phyloP scores from a whole-genome alignment of 148 eudicot species.

The Fagopyrum homotropicum region DNA sequence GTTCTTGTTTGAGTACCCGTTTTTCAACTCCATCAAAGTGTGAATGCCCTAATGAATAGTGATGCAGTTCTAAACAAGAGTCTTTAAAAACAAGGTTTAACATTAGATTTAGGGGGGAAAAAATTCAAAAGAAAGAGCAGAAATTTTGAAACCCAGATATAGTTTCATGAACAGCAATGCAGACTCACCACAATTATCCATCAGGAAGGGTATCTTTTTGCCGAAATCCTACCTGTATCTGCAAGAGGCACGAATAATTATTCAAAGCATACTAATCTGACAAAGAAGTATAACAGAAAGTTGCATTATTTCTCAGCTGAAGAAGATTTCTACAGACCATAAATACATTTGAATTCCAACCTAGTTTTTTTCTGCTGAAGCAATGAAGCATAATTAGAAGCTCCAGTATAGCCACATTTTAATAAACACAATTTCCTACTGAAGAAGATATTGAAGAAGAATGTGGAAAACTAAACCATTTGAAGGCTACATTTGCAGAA shows the following conservation, averaged over 20 bases:
- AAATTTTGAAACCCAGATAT: neutral
- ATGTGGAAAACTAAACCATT: neutral
- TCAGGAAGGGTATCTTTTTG: constrained; percentile 32
- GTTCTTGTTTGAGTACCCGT: too few species aligned
- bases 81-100: neutral
- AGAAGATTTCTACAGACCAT: neutral
- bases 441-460: neutral
- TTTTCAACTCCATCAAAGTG: neutral
- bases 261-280: neutral
- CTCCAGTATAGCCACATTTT: neutral
- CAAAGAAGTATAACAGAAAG: neutral
- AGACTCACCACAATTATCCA: constrained; percentile 35
- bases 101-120: neutral
- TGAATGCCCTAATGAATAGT: neutral
- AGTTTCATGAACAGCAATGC: neutral
- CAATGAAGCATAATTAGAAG: neutral
- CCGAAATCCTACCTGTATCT: constrained; percentile 56
- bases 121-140: too few species aligned
- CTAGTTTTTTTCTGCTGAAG: neutral
- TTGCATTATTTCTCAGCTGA: neutral
- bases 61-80: neutral
- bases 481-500: neutral
- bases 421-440: neutral
- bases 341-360: neutral
- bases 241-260: constrained; percentile 13